A percentile compares a stretch with the other conserved stretches of the same genome.
These are phyloP conservation scores for Pythium aristosporum DNA, from an alignment of 352 stramenopile genomes.

Conservation along the genomic window DNA sequence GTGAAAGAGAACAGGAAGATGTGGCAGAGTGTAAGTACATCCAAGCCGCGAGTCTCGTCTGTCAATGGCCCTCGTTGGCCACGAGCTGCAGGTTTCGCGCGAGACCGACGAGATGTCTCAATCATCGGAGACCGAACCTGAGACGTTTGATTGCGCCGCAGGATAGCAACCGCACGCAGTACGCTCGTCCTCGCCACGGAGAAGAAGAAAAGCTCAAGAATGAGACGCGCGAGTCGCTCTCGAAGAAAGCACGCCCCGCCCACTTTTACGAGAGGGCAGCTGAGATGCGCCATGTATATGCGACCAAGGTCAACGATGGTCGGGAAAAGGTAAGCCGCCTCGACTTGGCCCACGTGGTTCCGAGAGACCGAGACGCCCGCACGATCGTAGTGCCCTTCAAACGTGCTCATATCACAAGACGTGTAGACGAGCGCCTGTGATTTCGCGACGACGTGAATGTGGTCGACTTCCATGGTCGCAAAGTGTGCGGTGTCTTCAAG, in stretches of 20 bases:
- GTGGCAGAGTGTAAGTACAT: constrained; percentile 56
- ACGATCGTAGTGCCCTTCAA: constrained; percentile 50
- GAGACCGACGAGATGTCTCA: not conserved
- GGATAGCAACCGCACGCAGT: constrained; percentile 39
- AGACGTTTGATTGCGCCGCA: constrained; percentile 46
- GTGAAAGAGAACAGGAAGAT: constrained; percentile 36
- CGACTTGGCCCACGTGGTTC: constrained; percentile 28
- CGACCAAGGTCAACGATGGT: constrained; percentile 32
- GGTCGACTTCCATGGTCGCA: constrained; percentile 85
- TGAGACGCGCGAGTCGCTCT: constrained; percentile 38
- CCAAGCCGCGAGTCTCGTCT: constrained; percentile 34
- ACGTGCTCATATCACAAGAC: constrained; percentile 84
- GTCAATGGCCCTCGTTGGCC: not conserved
- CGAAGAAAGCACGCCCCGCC: constrained; percentile 42
- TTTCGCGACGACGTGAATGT: constrained; percentile 90
- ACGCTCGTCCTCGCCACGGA: constrained; percentile 37
- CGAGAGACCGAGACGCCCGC: constrained; percentile 34
- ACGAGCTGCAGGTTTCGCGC: not conserved
- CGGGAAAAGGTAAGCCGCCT: constrained; percentile 33
- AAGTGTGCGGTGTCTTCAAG: constrained; percentile 79
- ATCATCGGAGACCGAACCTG: not conserved
- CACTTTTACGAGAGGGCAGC: constrained; percentile 56
- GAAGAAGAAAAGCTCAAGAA: constrained; percentile 45
- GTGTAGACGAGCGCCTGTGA: constrained; percentile 85
- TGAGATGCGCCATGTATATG: constrained; percentile 39